A percentile compares a stretch with the other conserved stretches of the same genome.
Conservation (phyloP, 2,329 filamentous ascomycete genomes). For the Monosporascus sp. region DNA sequence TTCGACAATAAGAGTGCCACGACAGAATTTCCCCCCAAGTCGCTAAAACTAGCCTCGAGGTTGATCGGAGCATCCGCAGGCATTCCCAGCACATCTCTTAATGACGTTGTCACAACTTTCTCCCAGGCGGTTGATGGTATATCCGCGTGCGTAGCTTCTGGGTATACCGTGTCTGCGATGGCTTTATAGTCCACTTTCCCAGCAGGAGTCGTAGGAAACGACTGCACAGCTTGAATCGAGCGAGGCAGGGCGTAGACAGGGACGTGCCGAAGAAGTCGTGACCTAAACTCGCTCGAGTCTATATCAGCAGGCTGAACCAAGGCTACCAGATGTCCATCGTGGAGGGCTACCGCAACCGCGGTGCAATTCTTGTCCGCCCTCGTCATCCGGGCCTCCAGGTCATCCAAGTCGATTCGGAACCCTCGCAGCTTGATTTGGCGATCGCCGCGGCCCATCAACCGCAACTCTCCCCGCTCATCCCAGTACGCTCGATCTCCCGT, state of each 20-base stretch:
- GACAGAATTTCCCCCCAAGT: too few relatives aligned
- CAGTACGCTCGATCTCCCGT: constrained; percentile 34
- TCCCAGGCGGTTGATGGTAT: too few relatives aligned
- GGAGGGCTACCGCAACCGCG: too few relatives aligned
- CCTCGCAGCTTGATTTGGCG: constrained; percentile 24
- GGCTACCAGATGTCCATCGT: too few relatives aligned
- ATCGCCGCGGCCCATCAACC: constrained; percentile 31
- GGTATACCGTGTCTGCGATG: constrained; percentile 7
- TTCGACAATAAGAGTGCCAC: too few relatives aligned
- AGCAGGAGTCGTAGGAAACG: constrained; percentile 23
- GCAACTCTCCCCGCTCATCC: constrained; percentile 22
- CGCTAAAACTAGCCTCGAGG: too few relatives aligned
- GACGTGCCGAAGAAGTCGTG: too few relatives aligned
- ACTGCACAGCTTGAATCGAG: constrained; percentile 15
- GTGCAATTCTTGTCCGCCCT: constrained; percentile 1
- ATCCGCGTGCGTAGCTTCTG: neutral
- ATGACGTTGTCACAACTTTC: too few relatives aligned
- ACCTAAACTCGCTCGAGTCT: too few relatives aligned
- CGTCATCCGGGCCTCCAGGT: constrained; percentile 26
- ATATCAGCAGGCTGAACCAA: too few relatives aligned
- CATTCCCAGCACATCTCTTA: too few relatives aligned
- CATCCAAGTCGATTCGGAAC: constrained; percentile 32
- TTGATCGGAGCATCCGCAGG: too few relatives aligned
- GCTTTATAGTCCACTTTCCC: constrained; percentile 29
- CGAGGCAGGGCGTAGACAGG: constrained; percentile 8